Percentiles rank a stretch among this genome's conserved stretches.
Evolutionary conservation across 2,329 filamentous ascomycete species (phyloP).

Genomic region (Neurospora crassa): DNA sequence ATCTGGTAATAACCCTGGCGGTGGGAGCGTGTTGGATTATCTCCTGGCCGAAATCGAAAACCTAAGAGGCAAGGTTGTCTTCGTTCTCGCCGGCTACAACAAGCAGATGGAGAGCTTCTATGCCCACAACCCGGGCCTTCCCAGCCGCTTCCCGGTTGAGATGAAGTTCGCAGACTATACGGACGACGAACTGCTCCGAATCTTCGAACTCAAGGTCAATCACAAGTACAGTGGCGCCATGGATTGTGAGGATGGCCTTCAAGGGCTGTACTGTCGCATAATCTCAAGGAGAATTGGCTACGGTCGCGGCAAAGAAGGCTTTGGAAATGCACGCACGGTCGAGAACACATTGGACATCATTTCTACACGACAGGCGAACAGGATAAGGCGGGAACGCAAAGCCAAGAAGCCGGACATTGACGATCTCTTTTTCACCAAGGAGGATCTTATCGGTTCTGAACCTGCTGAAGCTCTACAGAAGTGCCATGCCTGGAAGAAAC

Average conservation of each 20-base stretch:
- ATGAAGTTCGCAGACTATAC: too few species aligned
- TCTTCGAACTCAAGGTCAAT: too few species aligned
- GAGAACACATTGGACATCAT: slow-evolving; percentile 52
- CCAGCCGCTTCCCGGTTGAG: too few species aligned
- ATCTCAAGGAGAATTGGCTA: slow-evolving; percentile 50
- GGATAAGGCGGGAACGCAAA: slow-evolving; percentile 40
- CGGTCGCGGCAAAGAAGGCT: slow-evolving; percentile 54
- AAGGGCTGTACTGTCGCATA: slow-evolving; percentile 56
- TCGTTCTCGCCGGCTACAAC: too few species aligned
- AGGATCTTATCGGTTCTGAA: slow-evolving; percentile 64
- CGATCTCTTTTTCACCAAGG: slow-evolving; percentile 50
- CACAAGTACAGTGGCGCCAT: slow-evolving; percentile 28
- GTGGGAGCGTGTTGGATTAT: too few species aligned
- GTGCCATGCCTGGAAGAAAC: slow-evolving; percentile 45
- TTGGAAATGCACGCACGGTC: slow-evolving; percentile 62
- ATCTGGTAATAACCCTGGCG: too few species aligned
- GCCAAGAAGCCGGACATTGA: slow-evolving; percentile 31
- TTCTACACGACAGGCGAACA: slow-evolving; percentile 45
- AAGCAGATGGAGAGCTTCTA: too few species aligned
- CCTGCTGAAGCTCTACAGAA: slow-evolving; percentile 41
- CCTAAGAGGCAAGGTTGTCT: too few species aligned
- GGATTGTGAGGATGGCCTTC: slow-evolving; percentile 46
- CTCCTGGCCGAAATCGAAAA: too few species aligned
- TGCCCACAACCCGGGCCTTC: too few species aligned
- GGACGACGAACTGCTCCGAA: too few species aligned